phyloP scores from a whole-genome alignment of 2,329 filamentous ascomycete species.

The Penicillium olsonii region DNA sequence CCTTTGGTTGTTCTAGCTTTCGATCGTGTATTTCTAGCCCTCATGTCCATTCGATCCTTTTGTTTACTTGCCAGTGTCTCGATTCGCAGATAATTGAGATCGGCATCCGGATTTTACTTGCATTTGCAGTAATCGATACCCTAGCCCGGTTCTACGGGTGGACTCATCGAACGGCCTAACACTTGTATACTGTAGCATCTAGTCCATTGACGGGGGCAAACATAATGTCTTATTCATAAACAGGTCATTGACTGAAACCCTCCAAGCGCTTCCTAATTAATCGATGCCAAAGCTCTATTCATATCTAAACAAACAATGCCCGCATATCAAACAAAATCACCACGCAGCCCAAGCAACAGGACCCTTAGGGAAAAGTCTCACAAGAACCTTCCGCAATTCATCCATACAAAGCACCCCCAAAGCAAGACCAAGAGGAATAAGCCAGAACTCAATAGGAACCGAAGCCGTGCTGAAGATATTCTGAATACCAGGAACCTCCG shows the following conservation, averaged over 20 bases:
- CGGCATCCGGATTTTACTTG: neutral
- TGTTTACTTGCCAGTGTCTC: neutral
- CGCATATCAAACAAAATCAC: slow-evolving; percentile 39
- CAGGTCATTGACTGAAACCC: neutral
- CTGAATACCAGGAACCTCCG: slow-evolving; percentile 54
- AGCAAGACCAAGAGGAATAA: slow-evolving; percentile 54
- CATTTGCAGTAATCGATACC: no score
- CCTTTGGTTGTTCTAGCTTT: neutral
- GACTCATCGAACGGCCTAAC: no score
- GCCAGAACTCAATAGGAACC: slow-evolving; percentile 56
- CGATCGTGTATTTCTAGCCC: slow-evolving; percentile 11
- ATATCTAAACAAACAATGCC: no score
- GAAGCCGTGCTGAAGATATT: slow-evolving; percentile 51
- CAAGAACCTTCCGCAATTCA: slow-evolving; percentile 54
- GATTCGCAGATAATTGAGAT: slow-evolving; percentile 3
- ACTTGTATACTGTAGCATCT: no score
- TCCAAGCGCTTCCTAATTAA: neutral
- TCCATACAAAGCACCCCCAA: slow-evolving; percentile 55
- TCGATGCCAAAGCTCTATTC: no score
- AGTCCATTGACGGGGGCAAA: no score
- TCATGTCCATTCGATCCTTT: slow-evolving; percentile 8
- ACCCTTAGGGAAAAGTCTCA: slow-evolving; percentile 49
- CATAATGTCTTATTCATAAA: no score
- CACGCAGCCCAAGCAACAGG: slow-evolving; percentile 53
- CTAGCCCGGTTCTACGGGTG: no score